These are phyloP conservation scores for Teunomyces kruisii DNA, from an alignment of 805 yeast species.

Conservation along the genomic window DNA sequence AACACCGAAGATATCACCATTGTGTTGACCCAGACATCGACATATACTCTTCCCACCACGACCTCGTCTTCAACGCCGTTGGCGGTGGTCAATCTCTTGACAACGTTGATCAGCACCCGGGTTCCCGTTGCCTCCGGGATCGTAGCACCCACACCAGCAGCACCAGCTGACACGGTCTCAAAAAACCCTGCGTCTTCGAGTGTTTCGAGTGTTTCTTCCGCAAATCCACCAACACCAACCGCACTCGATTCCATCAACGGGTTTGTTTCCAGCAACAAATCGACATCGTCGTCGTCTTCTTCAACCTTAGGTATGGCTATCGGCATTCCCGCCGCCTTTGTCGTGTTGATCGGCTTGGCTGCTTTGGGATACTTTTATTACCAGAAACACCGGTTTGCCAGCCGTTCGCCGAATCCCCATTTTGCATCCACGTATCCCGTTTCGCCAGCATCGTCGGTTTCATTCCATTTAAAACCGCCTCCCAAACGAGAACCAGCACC, in stretches of 20 bases:
- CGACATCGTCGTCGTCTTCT: slow-evolving; percentile 4
- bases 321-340: slow-evolving; percentile 23
- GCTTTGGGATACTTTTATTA: slow-evolving; percentile 8
- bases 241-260: not conserved
- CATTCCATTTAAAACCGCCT: not conserved
- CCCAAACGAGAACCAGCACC: slow-evolving; percentile 14
- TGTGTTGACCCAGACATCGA: slow-evolving; percentile 11
- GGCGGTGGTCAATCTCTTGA: not conserved
- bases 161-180: not conserved
- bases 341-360: slow-evolving; percentile 8
- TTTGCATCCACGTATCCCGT: not conserved
- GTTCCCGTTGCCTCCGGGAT: not conserved
- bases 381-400: slow-evolving; percentile 8
- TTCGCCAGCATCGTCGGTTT: not conserved
- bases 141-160: not conserved
- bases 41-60: slow-evolving; percentile 8
- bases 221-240: not conserved
- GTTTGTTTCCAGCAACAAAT: not conserved
- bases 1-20: slow-evolving; percentile 8
- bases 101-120: not conserved
- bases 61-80: not conserved
- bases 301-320: slow-evolving; percentile 21
- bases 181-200: not conserved
- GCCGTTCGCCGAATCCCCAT: not conserved
- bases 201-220: not conserved